Evolutionary conservation across 768 basidiomycete species (phyloP), one percentile per base, ranked within the genome.

Genomic region (Scleroderma bovista): DNA sequence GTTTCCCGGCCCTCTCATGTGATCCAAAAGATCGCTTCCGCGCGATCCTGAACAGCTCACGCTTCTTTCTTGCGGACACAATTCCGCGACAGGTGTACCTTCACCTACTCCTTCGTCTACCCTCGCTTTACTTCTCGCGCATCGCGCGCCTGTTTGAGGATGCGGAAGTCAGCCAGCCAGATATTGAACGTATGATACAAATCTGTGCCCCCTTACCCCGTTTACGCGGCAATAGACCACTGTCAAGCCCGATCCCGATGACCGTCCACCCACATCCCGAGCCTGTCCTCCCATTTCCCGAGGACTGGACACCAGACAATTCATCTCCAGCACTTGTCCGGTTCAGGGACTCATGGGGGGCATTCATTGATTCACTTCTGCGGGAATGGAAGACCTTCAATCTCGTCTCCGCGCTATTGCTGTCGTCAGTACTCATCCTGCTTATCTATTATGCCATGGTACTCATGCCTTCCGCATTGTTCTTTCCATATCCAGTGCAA

Each of bases 351-450:
- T 75, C 80, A 2, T 89, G 87, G 87, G 87, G 88, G 63, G 65
- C 59, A 1, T 87, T 89, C 55, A 75, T 88, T 11, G 82, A 85
- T 48, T 80, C 83, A 1, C 69, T 88, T n/a, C 52, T 79, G 53
- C 74, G 78, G 23, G 86, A 88, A 57, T 88, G 84, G 84, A 88
- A 88, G 69, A 88, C 85, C 6, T 59, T 79, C 37, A 88, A 88
- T 57, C 72, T 88, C 17, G 79, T 89, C 17, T 88, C 85, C 12
- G 87, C 83, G 7, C 63, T 89, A 19, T 66, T 78, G 4, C 67
- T 69, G 58, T 72, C 77, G 76, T 78, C 47, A 24, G 75, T 70
- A 45, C 48, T 51, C 26, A 31, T 34, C n/a, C 12, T n/a, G 11
- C 17, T 48, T 41, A 9, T 16, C 24, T 44, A n/a, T n/a, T n/a